Conservation (phyloP, 1,284 basidiomycete species). For the Sporisorium iseilematis-ciliati region DNA sequence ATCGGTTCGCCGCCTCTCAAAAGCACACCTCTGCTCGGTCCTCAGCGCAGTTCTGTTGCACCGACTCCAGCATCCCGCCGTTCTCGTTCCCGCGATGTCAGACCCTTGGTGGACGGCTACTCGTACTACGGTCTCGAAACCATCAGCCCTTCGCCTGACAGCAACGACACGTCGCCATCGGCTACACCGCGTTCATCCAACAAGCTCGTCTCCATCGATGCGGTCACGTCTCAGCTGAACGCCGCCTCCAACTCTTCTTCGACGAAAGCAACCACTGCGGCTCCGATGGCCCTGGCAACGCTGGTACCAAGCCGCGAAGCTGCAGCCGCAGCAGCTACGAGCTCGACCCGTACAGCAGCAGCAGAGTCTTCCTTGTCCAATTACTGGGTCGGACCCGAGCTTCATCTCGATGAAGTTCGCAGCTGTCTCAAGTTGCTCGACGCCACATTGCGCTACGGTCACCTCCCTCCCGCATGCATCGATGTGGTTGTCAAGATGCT, state of each 20-base stretch:
- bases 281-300: constrained; percentile 58
- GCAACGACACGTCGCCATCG: constrained; percentile 47
- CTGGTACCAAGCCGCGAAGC: constrained; percentile 51
- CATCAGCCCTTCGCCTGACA: constrained; percentile 49
- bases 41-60: constrained; percentile 18
- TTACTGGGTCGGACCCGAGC: constrained; percentile 44
- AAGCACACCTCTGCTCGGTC: constrained; percentile 28
- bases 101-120: constrained; percentile 60
- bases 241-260: constrained; percentile 18
- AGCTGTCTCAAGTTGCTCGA: constrained; percentile 61
- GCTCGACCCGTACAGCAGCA: neutral
- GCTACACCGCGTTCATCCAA: constrained; percentile 40
- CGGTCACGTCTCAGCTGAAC: constrained; percentile 37
- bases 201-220: constrained; percentile 43
- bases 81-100: constrained; percentile 51
- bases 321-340: neutral
- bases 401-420: constrained; percentile 61
- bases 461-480: constrained; percentile 61
- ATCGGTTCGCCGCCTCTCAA: constrained; percentile 38
- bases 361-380: constrained; percentile 19
- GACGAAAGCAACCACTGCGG: constrained; percentile 20
- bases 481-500: constrained; percentile 54
- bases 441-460: constrained; percentile 61
- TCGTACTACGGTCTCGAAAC: constrained; percentile 66
- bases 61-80: constrained; percentile 36